Percentiles rank a stretch among this genome's conserved stretches.
Conservation (phyloP, 176 grass and related monocot species). For the Aegilops tauschii region DNA sequence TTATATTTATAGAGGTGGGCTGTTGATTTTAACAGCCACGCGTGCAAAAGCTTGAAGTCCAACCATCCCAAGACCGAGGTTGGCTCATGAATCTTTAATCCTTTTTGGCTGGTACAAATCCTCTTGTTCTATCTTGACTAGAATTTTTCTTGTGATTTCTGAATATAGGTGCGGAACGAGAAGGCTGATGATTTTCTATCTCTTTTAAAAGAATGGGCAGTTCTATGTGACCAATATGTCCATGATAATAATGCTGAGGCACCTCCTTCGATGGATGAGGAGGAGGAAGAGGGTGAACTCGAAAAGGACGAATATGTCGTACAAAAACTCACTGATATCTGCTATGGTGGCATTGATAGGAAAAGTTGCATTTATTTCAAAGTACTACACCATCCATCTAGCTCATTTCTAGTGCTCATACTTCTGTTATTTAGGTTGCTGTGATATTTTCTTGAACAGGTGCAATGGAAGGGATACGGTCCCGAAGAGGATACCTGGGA, state of each 20-base stretch:
- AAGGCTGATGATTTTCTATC: conserved; percentile 72
- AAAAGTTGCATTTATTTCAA: conserved; percentile 54
- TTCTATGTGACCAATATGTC: conserved; percentile 46
- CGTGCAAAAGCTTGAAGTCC: conserved; percentile 65
- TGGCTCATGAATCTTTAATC: background rate
- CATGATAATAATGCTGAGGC: background rate
- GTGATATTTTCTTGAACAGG: conserved; percentile 33
- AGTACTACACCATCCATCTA: conserved; percentile 26
- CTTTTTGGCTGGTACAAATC: background rate
- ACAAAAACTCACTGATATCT: conserved; percentile 44
- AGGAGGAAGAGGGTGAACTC: conserved; percentile 35
- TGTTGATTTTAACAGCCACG: conserved; percentile 62
- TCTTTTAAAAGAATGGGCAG: conserved; percentile 62
- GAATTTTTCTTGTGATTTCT: background rate
- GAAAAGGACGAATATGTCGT: conserved; percentile 49
- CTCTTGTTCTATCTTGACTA: background rate
- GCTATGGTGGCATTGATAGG: conserved; percentile 53
- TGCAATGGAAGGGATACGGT: conserved; percentile 81
- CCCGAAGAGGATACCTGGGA: conserved; percentile 78
- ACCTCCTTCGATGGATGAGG: conserved; percentile 10
- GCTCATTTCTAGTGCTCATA: background rate
- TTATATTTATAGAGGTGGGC: conserved; percentile 59
- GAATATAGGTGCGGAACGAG: conserved; percentile 63
- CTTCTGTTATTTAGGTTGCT: background rate
- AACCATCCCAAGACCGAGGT: conserved; percentile 84